Evolutionary conservation across 1,284 basidiomycete species (phyloP).

Genomic region (Takashimella tepidaria): DNA sequence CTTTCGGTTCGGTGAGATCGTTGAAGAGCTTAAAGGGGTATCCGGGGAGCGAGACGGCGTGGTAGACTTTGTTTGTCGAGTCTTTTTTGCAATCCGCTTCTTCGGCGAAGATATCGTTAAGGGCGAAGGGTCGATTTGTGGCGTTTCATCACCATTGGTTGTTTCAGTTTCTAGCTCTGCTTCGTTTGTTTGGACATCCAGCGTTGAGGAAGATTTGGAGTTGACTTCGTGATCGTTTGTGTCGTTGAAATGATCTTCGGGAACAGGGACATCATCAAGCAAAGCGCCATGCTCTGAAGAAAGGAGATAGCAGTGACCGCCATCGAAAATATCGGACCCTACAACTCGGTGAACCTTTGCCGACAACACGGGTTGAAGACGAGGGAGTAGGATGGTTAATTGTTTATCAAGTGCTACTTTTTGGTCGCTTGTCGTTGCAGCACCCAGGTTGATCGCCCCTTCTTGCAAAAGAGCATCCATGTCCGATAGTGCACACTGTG

Average conservation of each 20-base stretch:
- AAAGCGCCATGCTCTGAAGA: constrained; percentile 10
- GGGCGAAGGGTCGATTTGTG: background rate
- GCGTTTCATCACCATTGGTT: background rate
- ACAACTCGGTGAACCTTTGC: constrained; percentile 32
- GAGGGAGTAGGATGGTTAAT: constrained; percentile 14
- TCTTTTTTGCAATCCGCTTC: background rate
- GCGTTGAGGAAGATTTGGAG: background rate
- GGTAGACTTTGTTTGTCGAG: background rate
- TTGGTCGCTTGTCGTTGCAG: constrained; percentile 18
- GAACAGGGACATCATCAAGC: background rate
- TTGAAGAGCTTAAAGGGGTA: background rate
- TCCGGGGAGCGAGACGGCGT: background rate
- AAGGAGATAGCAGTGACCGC: constrained; percentile 33
- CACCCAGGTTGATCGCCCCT: constrained; percentile 18
- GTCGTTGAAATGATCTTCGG: background rate
- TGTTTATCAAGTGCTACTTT: constrained; percentile 9
- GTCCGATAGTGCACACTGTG: constrained; percentile 29
- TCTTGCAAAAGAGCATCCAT: constrained; percentile 20
- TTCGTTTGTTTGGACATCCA: background rate
- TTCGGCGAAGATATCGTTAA: background rate
- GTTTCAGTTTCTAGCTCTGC: background rate
- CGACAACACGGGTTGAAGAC: constrained; percentile 22
- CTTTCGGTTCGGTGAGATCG: background rate
- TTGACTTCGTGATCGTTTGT: background rate
- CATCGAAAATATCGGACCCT: constrained; percentile 28